Base-by-base conservation (phyloP, 1,139 yeast species). In the Candida pseudoviswanathii region DNA sequence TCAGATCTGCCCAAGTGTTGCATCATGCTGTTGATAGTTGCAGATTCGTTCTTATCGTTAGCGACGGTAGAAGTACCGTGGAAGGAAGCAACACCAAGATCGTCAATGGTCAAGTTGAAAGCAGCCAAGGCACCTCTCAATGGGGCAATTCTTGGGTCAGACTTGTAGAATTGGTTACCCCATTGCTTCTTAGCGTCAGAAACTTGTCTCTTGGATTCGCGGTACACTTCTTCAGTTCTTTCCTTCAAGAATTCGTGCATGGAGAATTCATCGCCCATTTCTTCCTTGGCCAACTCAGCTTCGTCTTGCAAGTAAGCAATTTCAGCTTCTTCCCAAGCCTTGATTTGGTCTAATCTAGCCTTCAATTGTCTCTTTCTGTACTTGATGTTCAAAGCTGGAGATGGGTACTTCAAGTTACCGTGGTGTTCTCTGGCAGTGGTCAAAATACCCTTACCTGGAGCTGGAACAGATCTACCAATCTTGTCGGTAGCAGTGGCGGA, bases 371-470 rank as follows among this genome's bases (percentile, higher is more conserved):
- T 85, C 63, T 88, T 80, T 78, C 99, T 89, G 85, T 94, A 94
- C 71, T 87, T 86, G 73, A 94, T 85, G 73, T 91, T 89, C 77
- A 94, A 77, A 74, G 88, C 75, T 56, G 94, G 86, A 57, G 92
- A 77, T 63, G 89, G 85, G 79, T 81, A 87, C 75, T 89, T 88
- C 78, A 87, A 80, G 63, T 81, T 82, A 61, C 92, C 91, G 62
- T 86, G 92, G 66, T 86, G 84, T 76, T 94, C 99, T 68, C 96
- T 88, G 51, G 99, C 99, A 63, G 97, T 89, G 56, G 99, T 94
- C 78, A 94, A 82, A 61, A 94, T 87, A 86, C 99, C 99, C 78
- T 92, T 91, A 71, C 99, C 99, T 74, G 99, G 99, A 67, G 99
- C 99, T 60, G 99, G 99, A 61, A 94, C 95, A 48, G 98, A 92